Percentiles rank a stretch among this genome's conserved stretches.
Conservation (phyloP, 176 grass and related monocot species). For the Oryza meyeriana region DNA sequence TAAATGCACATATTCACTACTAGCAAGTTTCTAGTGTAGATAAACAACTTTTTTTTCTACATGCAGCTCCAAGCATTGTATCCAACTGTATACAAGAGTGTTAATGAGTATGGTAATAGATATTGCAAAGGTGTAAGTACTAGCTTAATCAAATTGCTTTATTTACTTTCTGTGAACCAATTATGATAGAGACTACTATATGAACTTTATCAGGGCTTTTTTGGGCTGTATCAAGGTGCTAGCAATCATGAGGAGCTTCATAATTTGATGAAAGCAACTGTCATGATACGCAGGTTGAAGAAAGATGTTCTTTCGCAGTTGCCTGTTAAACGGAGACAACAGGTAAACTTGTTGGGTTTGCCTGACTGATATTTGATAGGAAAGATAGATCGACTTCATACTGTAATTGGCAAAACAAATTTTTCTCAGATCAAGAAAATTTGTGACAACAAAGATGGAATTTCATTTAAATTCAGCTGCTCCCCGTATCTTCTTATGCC, state of each 20-base stretch:
- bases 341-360: conserved; percentile 37
- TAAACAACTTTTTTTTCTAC: conserved; percentile 16
- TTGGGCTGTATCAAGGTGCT: conserved; percentile 90
- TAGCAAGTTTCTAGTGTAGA: conserved; percentile 8
- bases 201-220: conserved; percentile 46
- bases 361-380: neutral
- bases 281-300: conserved; percentile 95
- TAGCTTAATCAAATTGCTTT: conserved; percentile 25
- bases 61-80: conserved; percentile 75
- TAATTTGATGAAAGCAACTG: conserved; percentile 95
- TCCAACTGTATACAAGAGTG: conserved; percentile 84
- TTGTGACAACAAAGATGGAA: neutral
- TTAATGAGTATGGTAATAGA: conserved; percentile 80
- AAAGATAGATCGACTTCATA: conserved; percentile 1
- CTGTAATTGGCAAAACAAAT: neutral
- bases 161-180: conserved; percentile 28
- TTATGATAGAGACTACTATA: conserved; percentile 16
- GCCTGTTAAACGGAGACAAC: conserved; percentile 85
- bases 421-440: neutral
- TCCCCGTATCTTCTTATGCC: neutral
- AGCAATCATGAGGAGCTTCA: conserved; percentile 97
- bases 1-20: conserved; percentile 9
- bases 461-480: neutral
- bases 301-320: conserved; percentile 89
- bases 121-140: conserved; percentile 97